phyloP scores from a whole-genome alignment of 176 grass and related monocot genomes.

The Typha latifolia region DNA sequence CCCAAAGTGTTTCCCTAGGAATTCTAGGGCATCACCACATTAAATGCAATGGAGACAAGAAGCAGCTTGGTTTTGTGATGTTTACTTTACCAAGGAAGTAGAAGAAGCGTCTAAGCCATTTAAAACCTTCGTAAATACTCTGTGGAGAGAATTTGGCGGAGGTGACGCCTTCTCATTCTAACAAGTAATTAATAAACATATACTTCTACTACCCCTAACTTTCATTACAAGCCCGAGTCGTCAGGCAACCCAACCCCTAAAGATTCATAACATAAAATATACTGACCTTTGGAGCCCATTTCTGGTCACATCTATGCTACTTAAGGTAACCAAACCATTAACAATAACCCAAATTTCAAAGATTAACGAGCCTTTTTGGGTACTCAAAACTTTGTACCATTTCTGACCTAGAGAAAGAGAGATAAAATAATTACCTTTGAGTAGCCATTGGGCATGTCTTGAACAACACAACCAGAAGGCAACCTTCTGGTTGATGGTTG shows the following conservation, averaged over 20 bases:
- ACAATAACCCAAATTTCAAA: slow-evolving; percentile 1
- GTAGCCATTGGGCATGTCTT: slow-evolving; percentile 16
- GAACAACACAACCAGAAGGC: slow-evolving; percentile 33
- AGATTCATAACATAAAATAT: too few relatives aligned
- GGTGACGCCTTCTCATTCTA: background rate
- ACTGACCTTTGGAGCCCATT: too few relatives aligned
- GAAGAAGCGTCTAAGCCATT: background rate
- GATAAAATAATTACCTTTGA: slow-evolving; percentile 21
- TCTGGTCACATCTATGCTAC: background rate
- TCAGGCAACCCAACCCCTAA: too few relatives aligned
- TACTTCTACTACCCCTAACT: too few relatives aligned
- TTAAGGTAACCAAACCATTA: background rate
- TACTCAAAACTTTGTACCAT: background rate
- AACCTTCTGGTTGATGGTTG: slow-evolving; percentile 13
- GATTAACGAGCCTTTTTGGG: background rate
- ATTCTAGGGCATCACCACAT: too few relatives aligned
- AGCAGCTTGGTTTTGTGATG: background rate
- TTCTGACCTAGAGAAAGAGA: background rate
- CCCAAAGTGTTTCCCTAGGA: too few relatives aligned
- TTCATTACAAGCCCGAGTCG: too few relatives aligned
- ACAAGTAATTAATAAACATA: too few relatives aligned
- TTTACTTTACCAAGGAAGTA: background rate
- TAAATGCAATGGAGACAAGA: too few relatives aligned
- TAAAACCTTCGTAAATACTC: background rate
- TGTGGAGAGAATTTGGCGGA: background rate